Evolutionary conservation across 768 basidiomycete genomes (phyloP), one percentile per base, ranked within the genome.

Genomic region (Lactifluus volemus): DNA sequence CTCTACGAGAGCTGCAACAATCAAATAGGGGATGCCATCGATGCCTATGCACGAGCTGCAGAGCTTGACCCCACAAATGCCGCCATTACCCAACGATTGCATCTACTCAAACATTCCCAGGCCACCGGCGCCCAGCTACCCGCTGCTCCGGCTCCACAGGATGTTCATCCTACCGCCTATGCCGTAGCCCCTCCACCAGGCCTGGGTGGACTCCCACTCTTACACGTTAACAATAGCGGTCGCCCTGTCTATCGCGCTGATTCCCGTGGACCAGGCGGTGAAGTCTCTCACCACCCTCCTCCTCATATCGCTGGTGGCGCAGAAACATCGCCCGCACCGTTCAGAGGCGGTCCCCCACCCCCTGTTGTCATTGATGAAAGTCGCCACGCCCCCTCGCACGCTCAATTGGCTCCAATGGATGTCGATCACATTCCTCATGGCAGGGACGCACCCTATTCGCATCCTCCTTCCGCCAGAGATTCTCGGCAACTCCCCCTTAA

Each of bases 1-100:
- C 79, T 99, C 0, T 99, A 99, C 71, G 97, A 99, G 74, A 90
- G 88, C 66, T 99, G 96, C 79, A 98, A 98, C 76, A 98, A 98
- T 70, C 97, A 99, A 73, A 92, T 98, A 70, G 89, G 89, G 41
- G 97, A 99, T 72, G 97, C 97, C 34, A 98, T 98, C 70, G 96
- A 99, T 67, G 97, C 97, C 2, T 99, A 99, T 69, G 91, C 92
- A 11, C 84, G 96, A 39, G 97, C 96, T 0, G 86, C 86, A 60
- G 95, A 98, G 72, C 85, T 98, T 49, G 97, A 98, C 70, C 92
- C 95, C 0, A 74, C 73, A 59, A 98, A 98, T 69, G 74, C 77
- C 47, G 82, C 86, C 32, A 95, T 98, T 72, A 84, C 88, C 32
- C 85, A 89, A 63, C 83, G 95, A 1, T 74, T 98, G 17, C 79